phyloP scores from a whole-genome alignment of 1,284 basidiomycete species.

The Neotropicomus parvogracilis region DNA sequence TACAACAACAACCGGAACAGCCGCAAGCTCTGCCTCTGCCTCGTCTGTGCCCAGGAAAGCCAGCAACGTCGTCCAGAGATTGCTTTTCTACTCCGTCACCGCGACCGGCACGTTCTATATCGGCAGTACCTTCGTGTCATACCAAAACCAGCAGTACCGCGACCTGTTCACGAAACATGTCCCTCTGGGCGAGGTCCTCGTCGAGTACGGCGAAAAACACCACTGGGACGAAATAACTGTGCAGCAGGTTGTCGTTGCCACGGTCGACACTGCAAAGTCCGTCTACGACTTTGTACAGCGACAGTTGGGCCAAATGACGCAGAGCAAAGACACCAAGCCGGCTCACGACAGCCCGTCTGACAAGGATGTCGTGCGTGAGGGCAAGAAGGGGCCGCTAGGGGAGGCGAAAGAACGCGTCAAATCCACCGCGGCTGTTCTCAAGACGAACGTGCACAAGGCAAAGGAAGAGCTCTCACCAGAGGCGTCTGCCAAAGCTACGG shows the following conservation, averaged over 20 bases:
- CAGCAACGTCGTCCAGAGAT: conserved; percentile 47
- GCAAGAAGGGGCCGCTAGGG: conserved; percentile 32
- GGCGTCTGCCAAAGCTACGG: conserved; percentile 39
- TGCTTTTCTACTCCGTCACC: conserved; percentile 59
- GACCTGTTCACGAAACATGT: conserved; percentile 80
- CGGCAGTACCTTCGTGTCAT: conserved; percentile 71
- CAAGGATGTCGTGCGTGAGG: conserved; percentile 34
- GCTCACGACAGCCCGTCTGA: conserved; percentile 33
- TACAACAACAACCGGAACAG: neutral
- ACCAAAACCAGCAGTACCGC: conserved; percentile 70
- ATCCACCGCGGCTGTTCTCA: conserved; percentile 44
- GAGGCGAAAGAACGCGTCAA: conserved; percentile 49
- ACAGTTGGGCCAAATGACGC: conserved; percentile 37
- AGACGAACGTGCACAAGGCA: conserved; percentile 46
- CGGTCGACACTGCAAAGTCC: conserved; percentile 49
- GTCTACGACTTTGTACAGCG: conserved; percentile 49
- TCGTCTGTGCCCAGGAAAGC: conserved; percentile 48
- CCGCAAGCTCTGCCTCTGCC: conserved; percentile 7
- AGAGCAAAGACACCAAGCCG: conserved; percentile 36
- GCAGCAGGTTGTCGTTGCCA: conserved; percentile 54
- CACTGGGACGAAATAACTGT: conserved; percentile 73
- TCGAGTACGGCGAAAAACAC: conserved; percentile 77
- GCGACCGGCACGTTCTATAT: conserved; percentile 76
- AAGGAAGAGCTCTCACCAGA: conserved; percentile 39
- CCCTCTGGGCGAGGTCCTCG: conserved; percentile 71